phyloP scores from a whole-genome alignment of 768 basidiomycete species.

The Auricularia sp. region DNA sequence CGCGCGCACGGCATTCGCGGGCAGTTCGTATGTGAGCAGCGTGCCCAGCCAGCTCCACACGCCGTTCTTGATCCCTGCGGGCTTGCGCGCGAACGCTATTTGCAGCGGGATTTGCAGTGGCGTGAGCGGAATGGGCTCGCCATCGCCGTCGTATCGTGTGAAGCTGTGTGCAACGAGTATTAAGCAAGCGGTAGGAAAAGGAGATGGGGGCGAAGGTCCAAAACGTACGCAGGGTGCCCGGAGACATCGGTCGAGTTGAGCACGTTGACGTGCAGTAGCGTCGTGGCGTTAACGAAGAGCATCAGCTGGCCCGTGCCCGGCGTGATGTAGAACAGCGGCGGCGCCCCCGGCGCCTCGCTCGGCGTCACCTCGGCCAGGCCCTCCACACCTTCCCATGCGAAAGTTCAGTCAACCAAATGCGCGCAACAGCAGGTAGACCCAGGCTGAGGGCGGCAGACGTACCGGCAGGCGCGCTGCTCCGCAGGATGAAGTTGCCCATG shows the following conservation, averaged over 20 bases:
- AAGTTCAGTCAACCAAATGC: neutral
- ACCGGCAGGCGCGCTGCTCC: neutral
- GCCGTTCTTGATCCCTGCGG: neutral
- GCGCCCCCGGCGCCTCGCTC: neutral
- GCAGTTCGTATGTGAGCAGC: neutral
- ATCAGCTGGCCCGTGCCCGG: neutral
- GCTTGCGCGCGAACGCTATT: neutral
- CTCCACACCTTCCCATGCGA: neutral
- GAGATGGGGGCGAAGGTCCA: neutral
- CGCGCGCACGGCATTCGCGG: neutral
- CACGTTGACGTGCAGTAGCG: constrained; percentile 1
- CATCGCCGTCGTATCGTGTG: neutral
- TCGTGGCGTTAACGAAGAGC: constrained; percentile 1
- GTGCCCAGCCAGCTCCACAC: neutral
- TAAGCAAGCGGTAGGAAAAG: neutral
- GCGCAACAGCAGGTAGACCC: neutral
- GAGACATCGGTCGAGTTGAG: neutral
- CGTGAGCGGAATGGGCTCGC: neutral
- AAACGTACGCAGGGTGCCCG: neutral
- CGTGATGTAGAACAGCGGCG: constrained; percentile 1
- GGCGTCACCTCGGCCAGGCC: neutral
- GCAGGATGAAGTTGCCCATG: neutral
- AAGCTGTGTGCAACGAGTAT: neutral
- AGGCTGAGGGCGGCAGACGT: neutral
- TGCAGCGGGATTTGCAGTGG: neutral